Conservation (phyloP, 495 filamentous ascomycete species). For the Chaetomidium leptoderma region DNA sequence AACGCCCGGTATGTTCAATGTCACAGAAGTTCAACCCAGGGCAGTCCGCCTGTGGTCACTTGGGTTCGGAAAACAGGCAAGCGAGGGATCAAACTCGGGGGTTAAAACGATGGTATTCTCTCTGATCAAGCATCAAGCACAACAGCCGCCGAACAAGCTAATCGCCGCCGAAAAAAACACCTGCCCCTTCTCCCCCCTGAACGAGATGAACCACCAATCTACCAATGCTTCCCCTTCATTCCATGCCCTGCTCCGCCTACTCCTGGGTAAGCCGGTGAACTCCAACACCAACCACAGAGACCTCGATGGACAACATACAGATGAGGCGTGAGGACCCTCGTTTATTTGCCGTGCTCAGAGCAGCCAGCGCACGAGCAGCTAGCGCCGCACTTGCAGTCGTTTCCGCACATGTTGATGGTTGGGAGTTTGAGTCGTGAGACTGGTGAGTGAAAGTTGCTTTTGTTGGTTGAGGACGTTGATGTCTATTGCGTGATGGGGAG, state of each 20-base stretch:
- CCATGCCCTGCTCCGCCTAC: not conserved
- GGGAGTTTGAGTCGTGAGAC: constrained; percentile 6
- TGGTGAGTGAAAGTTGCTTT: not conserved
- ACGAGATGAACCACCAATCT: not conserved
- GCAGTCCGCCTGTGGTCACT: too few relatives aligned
- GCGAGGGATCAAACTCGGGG: not conserved
- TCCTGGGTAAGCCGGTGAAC: not conserved
- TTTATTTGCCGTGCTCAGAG: constrained; percentile 23
- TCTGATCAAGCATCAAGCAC: not conserved
- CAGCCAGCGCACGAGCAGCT: constrained; percentile 27
- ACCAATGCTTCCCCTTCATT: not conserved
- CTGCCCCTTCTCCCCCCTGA: not conserved
- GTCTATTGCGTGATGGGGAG: not conserved
- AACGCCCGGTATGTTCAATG: too few relatives aligned
- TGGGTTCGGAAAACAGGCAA: not conserved
- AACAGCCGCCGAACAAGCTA: not conserved
- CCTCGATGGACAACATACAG: not conserved
- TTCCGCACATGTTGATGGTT: constrained; percentile 27
- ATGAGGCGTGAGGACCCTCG: not conserved
- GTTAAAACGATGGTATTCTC: not conserved
- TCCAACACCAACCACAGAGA: too few relatives aligned
- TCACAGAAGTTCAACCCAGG: too few relatives aligned
- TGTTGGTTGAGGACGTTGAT: not conserved
- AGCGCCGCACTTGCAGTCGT: constrained; percentile 23
- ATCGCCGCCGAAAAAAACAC: not conserved